Evolutionary conservation across 78 protist genomes (phyloP).

Genomic region (Chrysochromulina parva): DNA sequence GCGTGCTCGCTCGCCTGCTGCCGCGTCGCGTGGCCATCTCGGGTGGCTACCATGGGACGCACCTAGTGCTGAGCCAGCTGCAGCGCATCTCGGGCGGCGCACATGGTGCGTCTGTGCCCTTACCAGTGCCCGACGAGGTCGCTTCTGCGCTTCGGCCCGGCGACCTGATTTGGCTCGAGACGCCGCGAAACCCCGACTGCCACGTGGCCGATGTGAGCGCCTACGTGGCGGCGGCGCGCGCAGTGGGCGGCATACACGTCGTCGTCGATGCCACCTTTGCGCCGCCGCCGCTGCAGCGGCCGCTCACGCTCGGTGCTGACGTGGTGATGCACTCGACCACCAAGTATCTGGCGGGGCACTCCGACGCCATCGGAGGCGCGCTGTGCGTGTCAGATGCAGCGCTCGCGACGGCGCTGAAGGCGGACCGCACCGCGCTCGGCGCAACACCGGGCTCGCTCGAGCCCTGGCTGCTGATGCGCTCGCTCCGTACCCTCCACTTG

Average conservation of each 20-base stretch:
- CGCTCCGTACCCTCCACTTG: conserved; percentile 35
- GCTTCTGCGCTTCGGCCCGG: not conserved
- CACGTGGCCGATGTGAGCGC: conserved; percentile 2
- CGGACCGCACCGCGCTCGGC: conserved; percentile 24
- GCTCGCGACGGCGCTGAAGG: not conserved
- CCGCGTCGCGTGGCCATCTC: not conserved
- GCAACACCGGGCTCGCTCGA: conserved; percentile 11
- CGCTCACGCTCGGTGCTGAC: conserved; percentile 40
- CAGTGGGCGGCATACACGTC: not conserved
- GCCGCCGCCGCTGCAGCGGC: conserved; percentile 35
- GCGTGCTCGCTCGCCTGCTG: not conserved
- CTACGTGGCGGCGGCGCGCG: not conserved
- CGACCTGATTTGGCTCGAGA: conserved; percentile 35
- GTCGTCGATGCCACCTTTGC: conserved; percentile 47
- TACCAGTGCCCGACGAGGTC: not conserved
- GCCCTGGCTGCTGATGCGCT: conserved; percentile 35
- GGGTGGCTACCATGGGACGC: conserved; percentile 41
- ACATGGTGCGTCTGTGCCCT: not conserved
- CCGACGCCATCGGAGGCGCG: conserved; percentile 25
- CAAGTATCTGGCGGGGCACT: conserved; percentile 39
- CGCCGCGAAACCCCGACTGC: conserved; percentile 35
- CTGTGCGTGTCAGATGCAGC: not conserved
- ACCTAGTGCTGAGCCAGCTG: not conserved
- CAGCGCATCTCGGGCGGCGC: not conserved
- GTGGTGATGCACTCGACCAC: conserved; percentile 44